Percentiles rank a stretch among this genome's conserved stretches.
phyloP scores from a whole-genome alignment of 805 yeast genomes.

The Yarrowia sp. region DNA sequence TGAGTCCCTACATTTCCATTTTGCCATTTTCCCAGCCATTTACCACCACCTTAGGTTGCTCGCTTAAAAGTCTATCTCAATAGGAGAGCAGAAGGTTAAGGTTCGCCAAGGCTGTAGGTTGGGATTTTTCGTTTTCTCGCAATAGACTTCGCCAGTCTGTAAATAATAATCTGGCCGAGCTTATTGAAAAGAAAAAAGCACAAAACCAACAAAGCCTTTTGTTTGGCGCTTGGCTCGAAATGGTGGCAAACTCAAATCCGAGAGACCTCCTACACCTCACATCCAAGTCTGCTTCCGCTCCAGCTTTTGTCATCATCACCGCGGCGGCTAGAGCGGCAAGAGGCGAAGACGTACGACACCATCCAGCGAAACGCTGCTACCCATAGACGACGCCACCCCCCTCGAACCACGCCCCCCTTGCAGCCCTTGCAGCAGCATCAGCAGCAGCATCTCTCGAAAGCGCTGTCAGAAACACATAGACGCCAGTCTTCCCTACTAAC shows the following conservation, averaged over 20 bases:
- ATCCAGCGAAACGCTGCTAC: not conserved
- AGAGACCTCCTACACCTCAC: constrained; percentile 16
- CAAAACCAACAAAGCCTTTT: constrained; percentile 10
- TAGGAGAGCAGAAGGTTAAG: not conserved
- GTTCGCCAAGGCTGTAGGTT: constrained; percentile 2
- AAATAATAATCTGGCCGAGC: constrained; percentile 17
- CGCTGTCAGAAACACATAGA: not conserved
- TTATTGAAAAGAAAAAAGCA: constrained; percentile 1
- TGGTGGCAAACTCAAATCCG: constrained; percentile 1
- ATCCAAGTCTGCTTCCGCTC: not conserved
- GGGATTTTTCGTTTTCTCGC: not conserved
- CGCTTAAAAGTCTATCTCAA: constrained; percentile 17
- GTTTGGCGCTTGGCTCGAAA: constrained; percentile 22
- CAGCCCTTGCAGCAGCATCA: not conserved
- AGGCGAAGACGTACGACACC: constrained; percentile 8
- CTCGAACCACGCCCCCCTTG: not conserved
- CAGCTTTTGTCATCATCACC: constrained; percentile 22
- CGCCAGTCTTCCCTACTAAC: not conserved
- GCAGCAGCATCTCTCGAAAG: not conserved
- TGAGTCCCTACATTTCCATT: not conserved
- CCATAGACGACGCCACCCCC: not conserved
- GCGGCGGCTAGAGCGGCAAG: constrained; percentile 22
- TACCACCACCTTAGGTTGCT: constrained; percentile 4
- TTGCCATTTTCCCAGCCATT: not conserved
- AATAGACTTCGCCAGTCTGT: not conserved